phyloP scores from a whole-genome alignment of 805 yeast species.

The Lachancea meyersii region DNA sequence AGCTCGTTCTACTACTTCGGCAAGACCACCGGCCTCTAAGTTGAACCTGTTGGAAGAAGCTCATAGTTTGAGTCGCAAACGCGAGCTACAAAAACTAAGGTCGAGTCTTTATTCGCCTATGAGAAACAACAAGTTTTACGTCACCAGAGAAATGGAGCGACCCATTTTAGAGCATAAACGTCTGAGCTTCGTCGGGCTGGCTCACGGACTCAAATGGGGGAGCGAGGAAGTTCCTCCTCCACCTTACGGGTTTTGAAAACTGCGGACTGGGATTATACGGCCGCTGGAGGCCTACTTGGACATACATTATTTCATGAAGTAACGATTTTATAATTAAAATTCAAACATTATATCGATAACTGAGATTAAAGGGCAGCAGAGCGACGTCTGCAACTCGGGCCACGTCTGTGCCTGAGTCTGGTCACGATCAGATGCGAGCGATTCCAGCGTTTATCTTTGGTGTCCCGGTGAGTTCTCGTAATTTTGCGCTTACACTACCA shows the following conservation, averaged over 20 bases:
- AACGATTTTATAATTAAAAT: constrained; percentile 7
- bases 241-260: constrained; percentile 16
- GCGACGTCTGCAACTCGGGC: too few species aligned
- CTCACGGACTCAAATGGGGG: constrained; percentile 25
- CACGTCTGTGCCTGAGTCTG: too few species aligned
- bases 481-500: constrained; percentile 3
- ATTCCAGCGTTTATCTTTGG: too few species aligned
- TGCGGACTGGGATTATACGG: not conserved
- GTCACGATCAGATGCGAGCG: too few species aligned
- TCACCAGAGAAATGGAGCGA: constrained; percentile 10
- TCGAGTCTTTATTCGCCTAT: constrained; percentile 20
- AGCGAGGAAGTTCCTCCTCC: constrained; percentile 27
- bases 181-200: constrained; percentile 20
- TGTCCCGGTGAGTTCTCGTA: too few species aligned
- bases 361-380: too few species aligned
- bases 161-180: constrained; percentile 20
- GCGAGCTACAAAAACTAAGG: constrained; percentile 17
- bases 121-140: constrained; percentile 12
- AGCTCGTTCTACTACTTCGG: not conserved
- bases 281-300: not conserved
- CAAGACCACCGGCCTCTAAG: not conserved
- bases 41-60: constrained; percentile 9
- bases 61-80: constrained; percentile 4
- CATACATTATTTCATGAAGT: constrained; percentile 1
- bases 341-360: not conserved